These are phyloP conservation scores for Cladophialophora bantiana DNA, from an alignment of 2,329 filamentous ascomycete genomes.

Conservation along the genomic window DNA sequence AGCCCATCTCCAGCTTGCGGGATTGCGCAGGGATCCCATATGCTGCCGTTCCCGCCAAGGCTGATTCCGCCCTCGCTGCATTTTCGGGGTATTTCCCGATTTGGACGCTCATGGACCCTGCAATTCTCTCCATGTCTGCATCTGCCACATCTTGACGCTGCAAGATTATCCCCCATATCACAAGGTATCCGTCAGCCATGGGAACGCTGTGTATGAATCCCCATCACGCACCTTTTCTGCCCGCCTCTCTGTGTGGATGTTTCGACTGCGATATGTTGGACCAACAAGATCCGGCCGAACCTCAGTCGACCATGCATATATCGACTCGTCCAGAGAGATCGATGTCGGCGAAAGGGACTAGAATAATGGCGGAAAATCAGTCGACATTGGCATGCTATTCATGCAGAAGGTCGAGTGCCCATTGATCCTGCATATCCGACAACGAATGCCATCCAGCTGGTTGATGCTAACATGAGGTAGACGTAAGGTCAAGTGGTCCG, in stretches of 20 bases:
- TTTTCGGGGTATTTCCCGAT: conserved; percentile 17
- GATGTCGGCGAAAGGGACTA: not conserved
- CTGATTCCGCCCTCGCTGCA: conserved; percentile 13
- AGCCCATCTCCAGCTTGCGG: not conserved
- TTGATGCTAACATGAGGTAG: conserved; percentile 7
- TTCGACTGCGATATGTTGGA: conserved; percentile 1
- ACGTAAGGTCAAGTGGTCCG: conserved; percentile 24
- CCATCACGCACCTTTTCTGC: conserved; percentile 11
- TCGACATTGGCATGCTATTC: conserved; percentile 14
- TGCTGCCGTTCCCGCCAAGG: not conserved
- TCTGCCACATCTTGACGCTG: not conserved
- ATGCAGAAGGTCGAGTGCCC: conserved; percentile 12
- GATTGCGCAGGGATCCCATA: not conserved
- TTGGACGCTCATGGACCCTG: not conserved
- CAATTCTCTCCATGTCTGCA: not conserved
- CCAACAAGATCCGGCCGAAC: not conserved
- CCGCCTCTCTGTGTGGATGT: conserved; percentile 3
- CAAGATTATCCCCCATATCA: conserved; percentile 4
- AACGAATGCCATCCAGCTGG: not conserved
- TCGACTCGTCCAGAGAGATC: not conserved
- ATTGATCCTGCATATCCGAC: not conserved
- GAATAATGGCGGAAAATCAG: conserved; percentile 11
- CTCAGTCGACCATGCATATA: not conserved
- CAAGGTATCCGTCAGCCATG: conserved; percentile 7
- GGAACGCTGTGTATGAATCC: conserved; percentile 17